These are phyloP conservation scores for Fusarium nanum DNA, from an alignment of 2,329 filamentous ascomycete species.

Conservation along the genomic window DNA sequence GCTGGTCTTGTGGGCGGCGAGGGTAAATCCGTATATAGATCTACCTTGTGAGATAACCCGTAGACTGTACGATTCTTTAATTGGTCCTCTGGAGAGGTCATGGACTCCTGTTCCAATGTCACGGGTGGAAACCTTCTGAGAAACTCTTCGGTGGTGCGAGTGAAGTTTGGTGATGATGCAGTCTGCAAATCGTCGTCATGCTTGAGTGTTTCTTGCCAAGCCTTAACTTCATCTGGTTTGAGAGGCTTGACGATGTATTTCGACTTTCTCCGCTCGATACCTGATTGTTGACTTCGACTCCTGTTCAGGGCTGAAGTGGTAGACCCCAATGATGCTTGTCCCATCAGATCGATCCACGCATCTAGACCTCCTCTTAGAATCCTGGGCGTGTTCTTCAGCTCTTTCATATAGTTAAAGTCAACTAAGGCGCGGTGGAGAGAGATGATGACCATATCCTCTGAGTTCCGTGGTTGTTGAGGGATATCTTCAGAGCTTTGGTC, in stretches of 20 bases:
- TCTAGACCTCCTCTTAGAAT: conserved; percentile 85
- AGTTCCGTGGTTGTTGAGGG: conserved; percentile 47
- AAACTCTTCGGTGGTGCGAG: conserved; percentile 85
- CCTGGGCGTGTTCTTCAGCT: conserved; percentile 77
- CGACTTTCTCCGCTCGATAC: conserved; percentile 53
- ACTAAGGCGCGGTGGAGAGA: conserved; percentile 82
- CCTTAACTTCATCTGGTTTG: conserved; percentile 81
- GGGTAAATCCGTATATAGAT: conserved; percentile 61
- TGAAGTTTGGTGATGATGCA: conserved; percentile 64
- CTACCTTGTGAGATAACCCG: conserved; percentile 50
- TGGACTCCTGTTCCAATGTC: conserved; percentile 69
- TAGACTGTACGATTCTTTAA: conserved; percentile 44
- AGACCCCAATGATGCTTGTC: conserved; percentile 69
- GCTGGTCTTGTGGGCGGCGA: conserved; percentile 74
- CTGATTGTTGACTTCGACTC: conserved; percentile 50
- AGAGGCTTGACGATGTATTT: conserved; percentile 72
- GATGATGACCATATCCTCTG: conserved; percentile 68
- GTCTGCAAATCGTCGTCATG: conserved; percentile 70
- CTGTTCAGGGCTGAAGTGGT: conserved; percentile 51
- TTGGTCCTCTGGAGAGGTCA: conserved; percentile 58
- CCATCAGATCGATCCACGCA: conserved; percentile 88
- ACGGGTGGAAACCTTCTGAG: conserved; percentile 82
- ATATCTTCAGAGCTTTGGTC: conserved; percentile 75
- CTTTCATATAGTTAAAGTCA: conserved; percentile 84
- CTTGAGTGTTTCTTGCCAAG: conserved; percentile 82